Conservation (phyloP, 306 rosid species). For the Alnus rubra region DNA sequence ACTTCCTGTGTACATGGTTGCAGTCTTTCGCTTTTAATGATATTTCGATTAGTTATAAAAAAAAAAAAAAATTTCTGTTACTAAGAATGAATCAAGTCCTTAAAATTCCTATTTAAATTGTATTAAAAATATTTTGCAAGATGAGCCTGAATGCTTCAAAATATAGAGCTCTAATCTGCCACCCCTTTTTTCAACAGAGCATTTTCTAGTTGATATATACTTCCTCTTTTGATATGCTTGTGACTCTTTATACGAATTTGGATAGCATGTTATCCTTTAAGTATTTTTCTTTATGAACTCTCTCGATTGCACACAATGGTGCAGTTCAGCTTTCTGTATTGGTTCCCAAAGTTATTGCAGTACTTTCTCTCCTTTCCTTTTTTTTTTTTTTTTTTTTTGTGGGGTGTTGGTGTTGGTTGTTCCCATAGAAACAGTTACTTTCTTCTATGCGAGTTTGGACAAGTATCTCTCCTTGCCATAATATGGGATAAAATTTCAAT, state of each 20-base stretch:
- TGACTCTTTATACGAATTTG: slow-evolving; percentile 1
- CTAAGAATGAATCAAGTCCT: not conserved
- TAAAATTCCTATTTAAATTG: not conserved
- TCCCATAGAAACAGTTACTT: not conserved
- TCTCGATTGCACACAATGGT: not conserved
- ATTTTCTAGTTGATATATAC: not conserved
- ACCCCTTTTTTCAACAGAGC: not conserved
- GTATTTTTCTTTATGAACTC: not conserved
- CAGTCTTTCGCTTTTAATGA: no score
- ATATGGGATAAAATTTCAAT: not conserved
- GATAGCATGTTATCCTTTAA: not conserved
- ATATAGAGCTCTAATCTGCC: not conserved
- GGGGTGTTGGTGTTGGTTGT: not conserved
- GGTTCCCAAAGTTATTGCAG: slow-evolving; percentile 1
- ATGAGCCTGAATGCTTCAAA: not conserved
- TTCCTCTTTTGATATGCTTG: not conserved
- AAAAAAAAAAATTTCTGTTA: not conserved
- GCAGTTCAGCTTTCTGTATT: not conserved
- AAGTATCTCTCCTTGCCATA: not conserved
- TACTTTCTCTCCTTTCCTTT: not conserved
- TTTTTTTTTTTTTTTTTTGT: not conserved
- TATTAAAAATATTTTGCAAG: not conserved
- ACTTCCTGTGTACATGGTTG: no score
- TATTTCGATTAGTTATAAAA: no score
- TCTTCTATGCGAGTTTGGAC: slow-evolving; percentile 5